These are phyloP conservation scores for Heliocybe sulcata DNA, from an alignment of 1,284 basidiomycete genomes.

Conservation along the genomic window DNA sequence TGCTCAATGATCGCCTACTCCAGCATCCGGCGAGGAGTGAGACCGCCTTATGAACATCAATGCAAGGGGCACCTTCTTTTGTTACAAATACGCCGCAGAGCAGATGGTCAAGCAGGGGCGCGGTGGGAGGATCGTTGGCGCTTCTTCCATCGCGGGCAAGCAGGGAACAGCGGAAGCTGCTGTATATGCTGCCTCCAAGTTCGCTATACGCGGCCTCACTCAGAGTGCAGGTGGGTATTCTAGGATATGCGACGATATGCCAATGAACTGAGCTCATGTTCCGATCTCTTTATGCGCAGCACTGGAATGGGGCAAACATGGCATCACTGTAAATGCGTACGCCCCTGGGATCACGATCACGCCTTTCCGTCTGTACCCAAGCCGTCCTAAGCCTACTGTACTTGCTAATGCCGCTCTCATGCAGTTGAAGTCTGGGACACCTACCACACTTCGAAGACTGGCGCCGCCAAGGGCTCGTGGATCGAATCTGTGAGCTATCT, in stretches of 20 bases:
- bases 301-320: slow-evolving; percentile 22
- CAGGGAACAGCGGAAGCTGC: neutral
- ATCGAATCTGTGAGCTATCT: neutral
- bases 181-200: slow-evolving; percentile 13
- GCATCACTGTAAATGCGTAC: slow-evolving; percentile 27
- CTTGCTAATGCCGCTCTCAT: neutral
- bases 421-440: neutral
- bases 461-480: neutral
- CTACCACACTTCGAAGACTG: neutral
- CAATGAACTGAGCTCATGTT: too few relatives aligned
- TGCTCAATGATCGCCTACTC: too few relatives aligned
- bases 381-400: neutral
- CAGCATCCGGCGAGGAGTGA: slow-evolving; percentile 11
- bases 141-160: slow-evolving; percentile 13
- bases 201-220: slow-evolving; percentile 14
- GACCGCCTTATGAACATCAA: slow-evolving; percentile 11
- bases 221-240: slow-evolving; percentile 11
- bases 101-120: slow-evolving; percentile 25
- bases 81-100: slow-evolving; percentile 23
- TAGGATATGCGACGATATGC: too few relatives aligned
- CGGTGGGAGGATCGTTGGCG: slow-evolving; percentile 21
- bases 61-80: slow-evolving; percentile 13
- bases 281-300: too few relatives aligned
- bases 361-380: slow-evolving; percentile 6
- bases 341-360: slow-evolving; percentile 17